A percentile compares a stretch with the other conserved stretches of the same genome.
These are phyloP conservation scores for Backusella psychrophila DNA, from an alignment of 192 early-diverging fungal genomes.

Conservation along the genomic window DNA sequence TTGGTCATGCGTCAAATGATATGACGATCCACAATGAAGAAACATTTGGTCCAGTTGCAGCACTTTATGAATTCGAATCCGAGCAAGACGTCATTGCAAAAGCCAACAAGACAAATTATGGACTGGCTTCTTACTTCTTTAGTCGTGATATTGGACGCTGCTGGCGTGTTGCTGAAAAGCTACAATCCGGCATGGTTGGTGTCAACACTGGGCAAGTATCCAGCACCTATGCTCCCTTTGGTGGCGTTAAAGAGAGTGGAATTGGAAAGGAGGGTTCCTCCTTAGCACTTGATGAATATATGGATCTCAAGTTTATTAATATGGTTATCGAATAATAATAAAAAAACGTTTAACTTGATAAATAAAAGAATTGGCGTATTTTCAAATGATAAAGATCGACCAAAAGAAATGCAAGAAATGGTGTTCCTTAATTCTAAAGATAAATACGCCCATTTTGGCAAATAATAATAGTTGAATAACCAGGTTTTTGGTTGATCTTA, in stretches of 20 bases:
- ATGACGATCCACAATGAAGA: conserved; percentile 78
- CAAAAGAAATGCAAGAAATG: not conserved
- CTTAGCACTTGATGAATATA: conserved; percentile 68
- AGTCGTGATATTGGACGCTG: conserved; percentile 69
- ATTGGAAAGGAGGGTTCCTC: conserved; percentile 60
- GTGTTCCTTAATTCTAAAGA: not conserved
- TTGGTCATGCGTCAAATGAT: conserved; percentile 62
- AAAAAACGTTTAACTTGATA: not conserved
- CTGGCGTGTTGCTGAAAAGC: conserved; percentile 75
- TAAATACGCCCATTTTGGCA: not conserved
- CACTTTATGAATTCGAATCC: conserved; percentile 67
- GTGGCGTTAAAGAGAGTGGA: conserved; percentile 74
- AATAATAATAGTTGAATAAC: not conserved
- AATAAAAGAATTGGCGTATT: not conserved
- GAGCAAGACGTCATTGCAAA: conserved; percentile 75
- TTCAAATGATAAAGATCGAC: not conserved
- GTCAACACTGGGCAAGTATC: conserved; percentile 72
- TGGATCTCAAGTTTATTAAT: conserved; percentile 66
- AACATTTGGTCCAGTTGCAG: conserved; percentile 89
- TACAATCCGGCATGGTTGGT: conserved; percentile 92
- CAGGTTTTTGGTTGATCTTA: too few relatives aligned
- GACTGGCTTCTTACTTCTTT: conserved; percentile 85
- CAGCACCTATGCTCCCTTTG: conserved; percentile 60
- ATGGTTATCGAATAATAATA: conserved; percentile 26
- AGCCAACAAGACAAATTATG: conserved; percentile 73